phyloP scores from a whole-genome alignment of 1,284 basidiomycete genomes.

The Prillingera fragicola region DNA sequence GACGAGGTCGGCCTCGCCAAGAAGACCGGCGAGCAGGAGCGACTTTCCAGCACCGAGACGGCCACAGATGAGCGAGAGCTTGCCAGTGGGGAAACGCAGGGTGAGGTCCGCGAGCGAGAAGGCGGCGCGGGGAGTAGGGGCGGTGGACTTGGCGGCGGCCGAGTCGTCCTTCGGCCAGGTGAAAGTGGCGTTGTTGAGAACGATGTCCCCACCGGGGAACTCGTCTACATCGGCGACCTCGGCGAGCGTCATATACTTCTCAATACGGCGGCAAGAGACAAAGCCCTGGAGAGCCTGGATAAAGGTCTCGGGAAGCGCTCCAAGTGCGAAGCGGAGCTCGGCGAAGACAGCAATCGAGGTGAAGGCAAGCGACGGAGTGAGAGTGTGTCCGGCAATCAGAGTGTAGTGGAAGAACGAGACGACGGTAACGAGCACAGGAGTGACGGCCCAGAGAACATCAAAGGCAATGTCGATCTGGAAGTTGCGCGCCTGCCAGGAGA shows the following conservation, averaged over 20 bases:
- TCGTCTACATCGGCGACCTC: slow-evolving; percentile 63
- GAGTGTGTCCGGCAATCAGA: slow-evolving; percentile 52
- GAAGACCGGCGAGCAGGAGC: slow-evolving; percentile 67
- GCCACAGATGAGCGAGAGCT: slow-evolving; percentile 76
- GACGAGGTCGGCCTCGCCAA: slow-evolving; percentile 83
- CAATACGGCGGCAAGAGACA: slow-evolving; percentile 82
- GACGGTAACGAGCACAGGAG: slow-evolving; percentile 47
- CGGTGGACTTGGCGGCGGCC: slow-evolving; percentile 48
- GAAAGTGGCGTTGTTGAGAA: slow-evolving; percentile 73
- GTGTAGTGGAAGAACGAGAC: slow-evolving; percentile 59
- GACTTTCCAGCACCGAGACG: slow-evolving; percentile 67
- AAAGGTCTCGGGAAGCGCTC: slow-evolving; percentile 81
- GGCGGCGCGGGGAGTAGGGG: slow-evolving; percentile 66
- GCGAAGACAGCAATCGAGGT: slow-evolving; percentile 68
- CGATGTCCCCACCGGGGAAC: slow-evolving; percentile 55
- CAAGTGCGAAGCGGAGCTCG: slow-evolving; percentile 67
- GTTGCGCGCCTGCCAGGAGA: slow-evolving; percentile 76
- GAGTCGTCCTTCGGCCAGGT: slow-evolving; percentile 76
- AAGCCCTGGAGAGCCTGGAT: slow-evolving; percentile 76
- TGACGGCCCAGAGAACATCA: slow-evolving; percentile 66
- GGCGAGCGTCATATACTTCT: slow-evolving; percentile 71
- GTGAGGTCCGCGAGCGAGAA: slow-evolving; percentile 77
- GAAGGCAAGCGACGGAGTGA: slow-evolving; percentile 82
- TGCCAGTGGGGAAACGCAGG: slow-evolving; percentile 68
- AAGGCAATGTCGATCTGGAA: slow-evolving; percentile 79